Evolutionary conservation across 1,284 basidiomycete species (phyloP).

Genomic region (Singerocomus inundabilis): DNA sequence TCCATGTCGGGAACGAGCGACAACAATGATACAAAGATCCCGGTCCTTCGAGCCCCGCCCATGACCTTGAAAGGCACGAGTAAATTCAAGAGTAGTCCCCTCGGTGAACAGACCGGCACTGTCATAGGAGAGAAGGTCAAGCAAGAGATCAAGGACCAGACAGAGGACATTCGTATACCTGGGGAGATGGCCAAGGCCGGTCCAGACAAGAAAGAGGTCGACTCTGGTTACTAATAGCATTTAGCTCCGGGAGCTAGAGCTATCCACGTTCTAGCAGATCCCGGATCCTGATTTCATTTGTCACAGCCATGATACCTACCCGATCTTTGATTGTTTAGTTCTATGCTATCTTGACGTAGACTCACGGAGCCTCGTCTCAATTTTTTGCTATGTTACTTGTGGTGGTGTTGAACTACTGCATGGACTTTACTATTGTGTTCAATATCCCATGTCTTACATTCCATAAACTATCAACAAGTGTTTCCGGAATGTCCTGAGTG

Average conservation of each 20-base stretch:
- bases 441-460: not conserved
- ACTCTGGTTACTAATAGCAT: slow-evolving; percentile 30
- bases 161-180: slow-evolving; percentile 24
- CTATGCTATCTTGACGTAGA: not conserved
- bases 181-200: slow-evolving; percentile 19
- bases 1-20: slow-evolving; percentile 13
- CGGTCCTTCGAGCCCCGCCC: slow-evolving; percentile 19
- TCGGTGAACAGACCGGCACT: slow-evolving; percentile 41
- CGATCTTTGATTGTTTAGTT: not conserved
- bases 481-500: not conserved
- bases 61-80: slow-evolving; percentile 43
- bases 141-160: slow-evolving; percentile 26
- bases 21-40: slow-evolving; percentile 9
- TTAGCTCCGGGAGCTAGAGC: not conserved
- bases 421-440: not conserved
- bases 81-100: slow-evolving; percentile 70
- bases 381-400: slow-evolving; percentile 7
- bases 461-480: not conserved
- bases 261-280: not conserved
- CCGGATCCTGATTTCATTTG: too few relatives aligned
- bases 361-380: not conserved
- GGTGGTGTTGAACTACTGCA: slow-evolving; percentile 17
- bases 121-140: slow-evolving; percentile 44
- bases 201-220: slow-evolving; percentile 25
- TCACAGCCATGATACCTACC: too few relatives aligned